Percentiles rank a stretch among this genome's conserved stretches.
Evolutionary conservation across 495 filamentous ascomycete genomes (phyloP).

Genomic region (Astrothelium subdiscretum): DNA sequence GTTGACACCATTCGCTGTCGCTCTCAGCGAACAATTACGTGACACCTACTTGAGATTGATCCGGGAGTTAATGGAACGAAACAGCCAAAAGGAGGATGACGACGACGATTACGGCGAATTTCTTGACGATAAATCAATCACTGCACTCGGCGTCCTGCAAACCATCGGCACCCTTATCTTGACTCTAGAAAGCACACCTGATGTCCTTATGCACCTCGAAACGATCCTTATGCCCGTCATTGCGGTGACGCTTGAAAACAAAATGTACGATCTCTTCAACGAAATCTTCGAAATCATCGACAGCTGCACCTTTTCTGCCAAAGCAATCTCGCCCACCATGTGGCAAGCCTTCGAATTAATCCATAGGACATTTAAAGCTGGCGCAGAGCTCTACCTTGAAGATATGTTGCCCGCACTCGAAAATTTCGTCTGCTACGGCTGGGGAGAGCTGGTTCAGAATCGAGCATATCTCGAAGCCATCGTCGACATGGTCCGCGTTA

Average conservation of each 20-base stretch:
- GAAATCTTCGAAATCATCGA: conserved; percentile 99
- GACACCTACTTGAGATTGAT: conserved; percentile 95
- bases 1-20: conserved; percentile 95
- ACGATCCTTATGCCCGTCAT: conserved; percentile 95
- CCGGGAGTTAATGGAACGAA: conserved; percentile 78
- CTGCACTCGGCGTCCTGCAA: conserved; percentile 88
- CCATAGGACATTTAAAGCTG: conserved; percentile 91
- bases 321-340: conserved; percentile 90
- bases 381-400: conserved; percentile 94
- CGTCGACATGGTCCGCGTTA: conserved; percentile 67
- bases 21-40: conserved; percentile 86
- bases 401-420: conserved; percentile 97
- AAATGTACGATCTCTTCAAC: conserved; percentile 93
- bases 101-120: conserved; percentile 82
- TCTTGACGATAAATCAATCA: conserved; percentile 96
- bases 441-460: conserved; percentile 63
- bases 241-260: conserved; percentile 89
- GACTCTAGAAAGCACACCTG: conserved; percentile 90
- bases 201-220: conserved; percentile 86
- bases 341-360: conserved; percentile 97
- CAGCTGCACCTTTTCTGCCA: conserved; percentile 97
- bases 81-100: conserved; percentile 51
- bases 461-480: conserved; percentile 78
- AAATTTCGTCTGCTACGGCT: conserved; percentile 90
- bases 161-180: conserved; percentile 96